phyloP scores from a whole-genome alignment of 2,329 filamentous ascomycete species.

The Beauveria sp. region DNA sequence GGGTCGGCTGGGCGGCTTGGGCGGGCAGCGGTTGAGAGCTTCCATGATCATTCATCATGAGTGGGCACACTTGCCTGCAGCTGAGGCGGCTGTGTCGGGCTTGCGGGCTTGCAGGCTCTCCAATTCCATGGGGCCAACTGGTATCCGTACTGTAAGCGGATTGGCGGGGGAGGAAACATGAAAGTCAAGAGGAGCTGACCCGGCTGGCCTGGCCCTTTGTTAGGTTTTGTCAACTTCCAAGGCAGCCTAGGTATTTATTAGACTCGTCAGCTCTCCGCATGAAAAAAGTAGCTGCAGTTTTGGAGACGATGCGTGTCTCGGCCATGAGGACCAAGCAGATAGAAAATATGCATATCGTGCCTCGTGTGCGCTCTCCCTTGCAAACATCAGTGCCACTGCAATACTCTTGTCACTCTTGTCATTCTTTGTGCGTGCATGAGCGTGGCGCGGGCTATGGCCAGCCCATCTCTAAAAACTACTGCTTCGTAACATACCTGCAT shows the following conservation, averaged over 20 bases:
- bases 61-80: background rate
- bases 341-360: too few relatives aligned
- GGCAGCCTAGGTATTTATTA: too few relatives aligned
- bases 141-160: background rate
- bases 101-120: background rate
- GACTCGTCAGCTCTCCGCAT: background rate
- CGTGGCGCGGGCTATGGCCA: too few relatives aligned
- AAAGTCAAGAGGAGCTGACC: background rate
- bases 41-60: too few relatives aligned
- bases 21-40: background rate
- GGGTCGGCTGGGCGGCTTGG: background rate
- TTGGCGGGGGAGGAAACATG: background rate
- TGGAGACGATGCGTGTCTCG: background rate
- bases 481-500: too few relatives aligned
- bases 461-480: too few relatives aligned
- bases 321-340: background rate
- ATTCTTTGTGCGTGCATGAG: too few relatives aligned
- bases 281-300: background rate
- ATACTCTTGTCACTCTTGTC: too few relatives aligned
- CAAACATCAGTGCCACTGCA: too few relatives aligned
- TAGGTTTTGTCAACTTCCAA: background rate
- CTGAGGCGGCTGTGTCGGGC: background rate
- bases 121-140: background rate
- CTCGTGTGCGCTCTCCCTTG: too few relatives aligned
- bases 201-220: background rate